Evolutionary conservation across 257 asterid genomes (phyloP).

Genomic region (Penstemon eatonii): DNA sequence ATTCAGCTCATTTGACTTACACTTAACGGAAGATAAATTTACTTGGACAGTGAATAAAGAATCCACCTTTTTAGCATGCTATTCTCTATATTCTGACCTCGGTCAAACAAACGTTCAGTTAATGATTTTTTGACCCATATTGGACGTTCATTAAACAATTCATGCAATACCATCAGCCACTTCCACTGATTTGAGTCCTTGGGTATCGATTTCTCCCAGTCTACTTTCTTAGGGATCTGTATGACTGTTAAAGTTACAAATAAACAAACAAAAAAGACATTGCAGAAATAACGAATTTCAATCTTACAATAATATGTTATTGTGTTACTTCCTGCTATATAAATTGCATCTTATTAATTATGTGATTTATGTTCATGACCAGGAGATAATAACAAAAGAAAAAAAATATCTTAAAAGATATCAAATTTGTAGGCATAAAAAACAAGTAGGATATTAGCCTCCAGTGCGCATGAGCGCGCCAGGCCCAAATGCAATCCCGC

Average conservation of each 20-base stretch:
- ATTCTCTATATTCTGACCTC: conserved; percentile 52
- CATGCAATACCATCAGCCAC: conserved; percentile 72
- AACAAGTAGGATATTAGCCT: not conserved
- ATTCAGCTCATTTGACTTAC: conserved; percentile 18
- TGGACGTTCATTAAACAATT: conserved; percentile 85
- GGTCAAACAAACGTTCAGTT: conserved; percentile 57
- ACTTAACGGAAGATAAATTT: conserved; percentile 12
- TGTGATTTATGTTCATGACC: conserved; percentile 1
- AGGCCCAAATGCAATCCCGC: no score
- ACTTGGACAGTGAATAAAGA: conserved; percentile 24
- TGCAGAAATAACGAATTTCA: conserved; percentile 16
- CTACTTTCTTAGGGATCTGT: conserved; percentile 89
- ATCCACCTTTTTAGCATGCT: conserved; percentile 66
- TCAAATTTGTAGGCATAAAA: not conserved
- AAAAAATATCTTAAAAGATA: not conserved
- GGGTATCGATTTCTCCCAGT: conserved; percentile 78
- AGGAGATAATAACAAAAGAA: not conserved
- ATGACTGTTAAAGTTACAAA: conserved; percentile 66
- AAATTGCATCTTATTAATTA: conserved; percentile 1
- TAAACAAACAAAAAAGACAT: conserved; percentile 40
- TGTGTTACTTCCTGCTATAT: not conserved
- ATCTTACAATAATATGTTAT: not conserved
- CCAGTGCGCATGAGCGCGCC: no score
- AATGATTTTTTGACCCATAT: conserved; percentile 78
- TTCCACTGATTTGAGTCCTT: conserved; percentile 64